Base-by-base conservation (phyloP, 441 rosid species). In the Pelargonium cotyledonis region DNA sequence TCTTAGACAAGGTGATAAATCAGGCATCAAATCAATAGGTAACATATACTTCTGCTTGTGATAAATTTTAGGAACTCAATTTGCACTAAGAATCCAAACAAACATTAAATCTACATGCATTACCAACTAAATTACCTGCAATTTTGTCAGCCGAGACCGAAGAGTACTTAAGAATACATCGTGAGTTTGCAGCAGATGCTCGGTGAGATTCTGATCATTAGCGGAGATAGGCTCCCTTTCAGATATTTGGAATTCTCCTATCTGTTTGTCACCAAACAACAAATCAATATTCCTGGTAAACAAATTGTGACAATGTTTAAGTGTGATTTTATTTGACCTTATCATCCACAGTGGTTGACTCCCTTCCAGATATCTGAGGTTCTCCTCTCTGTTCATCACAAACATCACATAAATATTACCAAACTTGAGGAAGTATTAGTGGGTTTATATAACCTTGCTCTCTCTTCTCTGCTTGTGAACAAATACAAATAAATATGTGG, bases 121-220 rank as follows among this genome's bases (percentile, higher is more conserved):
- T 53, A 63, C 63, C 64, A 38, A 68, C 63, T 44, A 60, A 72
- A 71, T 70, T 82, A 92, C 99, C 87, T 95, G 98, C 74, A 95
- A 76, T 68, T 92, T 95, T 65, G 88, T 88, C 84, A 90, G 75
- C 76, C 99, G 94, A 9, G 90, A 92, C 62, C 88, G 83, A 55
- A 92, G 84, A 70, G 88, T 84, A 77, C 82, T 92, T 76, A 83
- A 75, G 78, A 90, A 85, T 68, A 77, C 77, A 67, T 90, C 85
- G 72, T 92, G 97, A 71, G 70, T 79, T 80, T 80, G 84, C 97
- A 89, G 80, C 66, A 95, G 77, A 80, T 68, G 84, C 71, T 89
- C 99, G 71, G 67, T 72, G 71, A 84, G 72, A 70, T 86, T 87
- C 62, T 67, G 70, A 60, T 80, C 68, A 72, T 63, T 75, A 47